Evolutionary conservation across 768 basidiomycete species (phyloP), one percentile per base, ranked within the genome.

Genomic region (Suillus occidentalis): DNA sequence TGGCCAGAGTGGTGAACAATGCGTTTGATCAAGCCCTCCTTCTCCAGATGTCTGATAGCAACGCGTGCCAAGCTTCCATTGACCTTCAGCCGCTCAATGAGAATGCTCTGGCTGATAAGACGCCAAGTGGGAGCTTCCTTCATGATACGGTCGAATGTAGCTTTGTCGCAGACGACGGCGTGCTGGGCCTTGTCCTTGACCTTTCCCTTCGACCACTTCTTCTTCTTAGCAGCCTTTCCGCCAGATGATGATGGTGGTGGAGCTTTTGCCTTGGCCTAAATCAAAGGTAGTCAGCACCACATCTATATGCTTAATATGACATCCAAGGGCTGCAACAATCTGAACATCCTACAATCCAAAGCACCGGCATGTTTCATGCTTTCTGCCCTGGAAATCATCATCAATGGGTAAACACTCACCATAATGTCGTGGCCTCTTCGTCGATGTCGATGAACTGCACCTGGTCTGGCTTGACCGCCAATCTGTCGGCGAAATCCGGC

Each of bases 171-270:
- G 71, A 89, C 84, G 80, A 98, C 95, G 72, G 94, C 87, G 87
- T 99, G 96, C 76, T 93, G 89, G 75, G 97, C 94, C 90, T 99
- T 99, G 84, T 99, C 97, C 91, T 99, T 99, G 80, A 99, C 97
- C 84, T 99, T 99, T 78, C 97, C 97, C 87, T 99, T 99, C 72
- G 94, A 97, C 96, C 96, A 98, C 88, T 99, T 99, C 94, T 99
- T 99, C 88, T 99, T 99, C 88, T 98, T 98, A 68, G 92, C 94
- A 75, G 91, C 82, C 79, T 95, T 95, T 77, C 92, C 90, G 70
- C 91, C 89, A 69, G 86, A 81, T 59, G 88, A 83, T 60, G 88
- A 83, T 66, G 83, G 76, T 66, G 84, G 81, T 65, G 89, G 80
- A 70, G 92, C 80, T 75, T 89, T 83, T 83, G 89, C 89, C 86